Evolutionary conservation across 345 rosid genomes (phyloP).

Genomic region (Lumnitzera racemosa): DNA sequence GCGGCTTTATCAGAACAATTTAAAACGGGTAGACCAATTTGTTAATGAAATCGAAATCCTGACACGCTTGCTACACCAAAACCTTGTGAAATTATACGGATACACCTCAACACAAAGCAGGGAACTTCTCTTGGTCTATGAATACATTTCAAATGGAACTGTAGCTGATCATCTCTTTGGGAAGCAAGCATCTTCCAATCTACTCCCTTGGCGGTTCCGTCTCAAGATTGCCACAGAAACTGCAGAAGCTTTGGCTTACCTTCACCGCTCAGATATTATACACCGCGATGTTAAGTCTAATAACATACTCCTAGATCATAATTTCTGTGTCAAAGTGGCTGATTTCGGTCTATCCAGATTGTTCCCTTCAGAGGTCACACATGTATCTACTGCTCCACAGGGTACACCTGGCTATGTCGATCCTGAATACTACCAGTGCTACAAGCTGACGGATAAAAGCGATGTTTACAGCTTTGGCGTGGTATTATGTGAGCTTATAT

Average conservation of each 20-base stretch:
- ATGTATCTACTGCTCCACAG: slow-evolving; percentile 25
- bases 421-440: slow-evolving; percentile 26
- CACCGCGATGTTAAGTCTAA: slow-evolving; percentile 23
- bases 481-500: slow-evolving; percentile 23
- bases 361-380: slow-evolving; percentile 23
- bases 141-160: slow-evolving; percentile 21
- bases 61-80: slow-evolving; percentile 18
- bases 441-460: slow-evolving; percentile 21
- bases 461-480: slow-evolving; percentile 32
- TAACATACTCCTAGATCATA: slow-evolving; percentile 18
- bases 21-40: slow-evolving; percentile 25
- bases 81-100: slow-evolving; percentile 25
- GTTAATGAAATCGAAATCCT: slow-evolving; percentile 24
- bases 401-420: slow-evolving; percentile 28
- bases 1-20: slow-evolving; percentile 22
- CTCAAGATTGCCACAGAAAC: slow-evolving; percentile 22
- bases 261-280: slow-evolving; percentile 22
- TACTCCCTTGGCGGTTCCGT: slow-evolving; percentile 16
- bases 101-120: slow-evolving; percentile 24
- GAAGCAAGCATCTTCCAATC: slow-evolving; percentile 1
- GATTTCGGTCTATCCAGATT: slow-evolving; percentile 27
- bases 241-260: slow-evolving; percentile 25
- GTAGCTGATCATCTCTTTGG: slow-evolving; percentile 17
- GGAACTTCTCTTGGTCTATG: slow-evolving; percentile 25
- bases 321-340: slow-evolving; percentile 22